Evolutionary conservation across 805 yeast species (phyloP), one percentile per base, ranked within the genome.

Genomic region (Ogataea corticis): DNA sequence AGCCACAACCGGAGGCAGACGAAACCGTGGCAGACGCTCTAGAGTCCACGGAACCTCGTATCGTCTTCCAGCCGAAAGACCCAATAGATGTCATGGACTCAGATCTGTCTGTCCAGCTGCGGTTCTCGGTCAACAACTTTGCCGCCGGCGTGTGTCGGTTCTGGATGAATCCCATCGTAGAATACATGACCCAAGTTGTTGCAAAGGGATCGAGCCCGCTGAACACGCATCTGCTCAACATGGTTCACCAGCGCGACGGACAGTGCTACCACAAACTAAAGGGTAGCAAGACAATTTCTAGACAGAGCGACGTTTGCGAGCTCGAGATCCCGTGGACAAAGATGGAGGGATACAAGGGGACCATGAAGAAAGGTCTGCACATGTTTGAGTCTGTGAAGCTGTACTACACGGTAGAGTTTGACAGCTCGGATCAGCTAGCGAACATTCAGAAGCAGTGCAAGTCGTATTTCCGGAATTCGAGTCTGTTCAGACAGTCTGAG

Each of bases 271-370:
- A 36, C 33, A 34, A 38, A 15, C 37, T 45, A 7, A 41, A 25
- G 30, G 34, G 40, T 2, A 27, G 30, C 16, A 38, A 34, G 12
- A 28, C 33, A 25, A 39, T 31, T 14, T 39, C 19, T 4, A 21
- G 23, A 3, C 45, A 38, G 28, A 13, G 25, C 16, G 44, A 38
- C 11, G 13, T 13, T 3, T 48, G 43, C 39, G 34, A 25, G 15
- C 12, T 45, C 2, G 44, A 33, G 25, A 23, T 50, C 4, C 51
- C 58, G 32, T 80, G 83, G 83, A 68, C 69, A 2, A 73, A 77
- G 0, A 67, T 84, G 54, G 95, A 87, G 62, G 95, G 96, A 0
- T 72, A 72, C 46, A 73, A 75, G 51, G 95, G 94, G 1, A 73
- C 81, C 1, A 56, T 58, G n/a, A 69, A 68, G 37, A 76, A 73